Percentiles rank a stretch among this genome's conserved stretches.
Evolutionary conservation across 371 early-diverging fungal species (phyloP).

Genomic region (Saksenaea vasiformis): DNA sequence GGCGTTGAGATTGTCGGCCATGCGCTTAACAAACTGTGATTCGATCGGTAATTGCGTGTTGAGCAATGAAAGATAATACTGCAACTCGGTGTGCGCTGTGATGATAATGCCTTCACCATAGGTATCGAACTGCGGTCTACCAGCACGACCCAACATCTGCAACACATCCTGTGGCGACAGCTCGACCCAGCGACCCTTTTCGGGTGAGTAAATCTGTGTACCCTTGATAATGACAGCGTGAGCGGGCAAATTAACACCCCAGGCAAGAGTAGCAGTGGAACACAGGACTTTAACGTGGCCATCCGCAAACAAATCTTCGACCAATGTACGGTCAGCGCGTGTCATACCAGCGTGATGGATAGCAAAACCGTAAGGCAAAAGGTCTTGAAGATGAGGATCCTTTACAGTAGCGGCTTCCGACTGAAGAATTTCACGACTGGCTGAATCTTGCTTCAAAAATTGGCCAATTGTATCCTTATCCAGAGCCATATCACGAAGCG

Average conservation of each 20-base stretch:
- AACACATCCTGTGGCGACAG: slow-evolving; percentile 94
- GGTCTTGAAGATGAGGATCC: slow-evolving; percentile 82
- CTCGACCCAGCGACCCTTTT: slow-evolving; percentile 94
- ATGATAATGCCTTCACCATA: slow-evolving; percentile 98
- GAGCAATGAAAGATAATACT: slow-evolving; percentile 92
- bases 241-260: slow-evolving; percentile 99
- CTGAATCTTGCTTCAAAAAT: slow-evolving; percentile 79
- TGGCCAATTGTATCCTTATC: slow-evolving; percentile 82
- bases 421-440: slow-evolving; percentile 81
- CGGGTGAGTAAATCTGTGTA: slow-evolving; percentile 96
- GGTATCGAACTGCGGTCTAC: slow-evolving; percentile 98
- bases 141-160: slow-evolving; percentile 99
- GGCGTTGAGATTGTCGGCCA: slow-evolving; percentile 95
- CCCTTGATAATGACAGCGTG: slow-evolving; percentile 99
- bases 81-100: slow-evolving; percentile 90
- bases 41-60: slow-evolving; percentile 98
- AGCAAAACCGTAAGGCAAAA: slow-evolving; percentile 94
- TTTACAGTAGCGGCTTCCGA: slow-evolving; percentile 80
- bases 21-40: slow-evolving; percentile 86
- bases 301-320: slow-evolving; percentile 94
- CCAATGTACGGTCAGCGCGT: slow-evolving; percentile 89
- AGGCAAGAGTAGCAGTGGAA: slow-evolving; percentile 99
- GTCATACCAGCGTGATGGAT: slow-evolving; percentile 99
- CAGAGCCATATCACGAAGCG: slow-evolving; percentile 88
- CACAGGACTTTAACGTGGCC: slow-evolving; percentile 94